phyloP scores from a whole-genome alignment of 2,329 filamentous ascomycete genomes.

The Colletotrichum lentis region DNA sequence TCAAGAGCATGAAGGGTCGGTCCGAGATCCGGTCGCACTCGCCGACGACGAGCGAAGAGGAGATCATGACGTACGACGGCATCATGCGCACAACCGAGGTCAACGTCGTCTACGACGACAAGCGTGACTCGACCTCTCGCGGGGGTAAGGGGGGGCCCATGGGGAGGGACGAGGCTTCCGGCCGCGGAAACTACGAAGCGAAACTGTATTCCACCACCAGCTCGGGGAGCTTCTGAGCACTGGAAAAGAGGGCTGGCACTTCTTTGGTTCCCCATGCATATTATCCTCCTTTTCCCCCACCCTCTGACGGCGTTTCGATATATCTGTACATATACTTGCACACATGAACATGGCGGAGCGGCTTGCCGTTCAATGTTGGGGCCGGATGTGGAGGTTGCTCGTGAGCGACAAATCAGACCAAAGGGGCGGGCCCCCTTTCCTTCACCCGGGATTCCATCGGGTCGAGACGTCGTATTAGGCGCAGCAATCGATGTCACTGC shows the following conservation, averaged over 20 bases:
- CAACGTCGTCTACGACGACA: slow-evolving; percentile 27
- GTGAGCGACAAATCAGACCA: neutral
- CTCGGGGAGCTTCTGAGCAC: slow-evolving; percentile 15
- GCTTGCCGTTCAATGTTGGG: neutral
- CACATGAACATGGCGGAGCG: neutral
- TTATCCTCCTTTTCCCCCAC: neutral
- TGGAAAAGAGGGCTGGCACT: slow-evolving; percentile 7
- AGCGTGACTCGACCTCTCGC: slow-evolving; percentile 12
- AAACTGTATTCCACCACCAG: slow-evolving; percentile 21
- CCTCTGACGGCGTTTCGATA: slow-evolving; percentile 1
- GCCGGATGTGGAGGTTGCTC: slow-evolving; percentile 1
- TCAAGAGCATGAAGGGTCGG: slow-evolving; percentile 42
- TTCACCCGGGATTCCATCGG: neutral
- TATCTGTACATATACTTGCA: neutral
- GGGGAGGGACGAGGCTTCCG: neutral
- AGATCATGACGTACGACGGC: slow-evolving; percentile 54
- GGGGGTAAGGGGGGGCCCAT: neutral
- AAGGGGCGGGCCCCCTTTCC: neutral
- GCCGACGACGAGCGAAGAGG: slow-evolving; percentile 50
- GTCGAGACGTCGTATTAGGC: neutral
- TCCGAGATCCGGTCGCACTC: slow-evolving; percentile 49
- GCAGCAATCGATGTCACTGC: neutral
- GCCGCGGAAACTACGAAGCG: slow-evolving; percentile 6
- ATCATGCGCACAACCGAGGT: slow-evolving; percentile 44
- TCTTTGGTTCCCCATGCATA: neutral